A percentile compares a stretch with the other conserved stretches of the same genome.
phyloP scores from a whole-genome alignment of 2,329 filamentous ascomycete genomes.

The Trichoderma atrobrunneum region DNA sequence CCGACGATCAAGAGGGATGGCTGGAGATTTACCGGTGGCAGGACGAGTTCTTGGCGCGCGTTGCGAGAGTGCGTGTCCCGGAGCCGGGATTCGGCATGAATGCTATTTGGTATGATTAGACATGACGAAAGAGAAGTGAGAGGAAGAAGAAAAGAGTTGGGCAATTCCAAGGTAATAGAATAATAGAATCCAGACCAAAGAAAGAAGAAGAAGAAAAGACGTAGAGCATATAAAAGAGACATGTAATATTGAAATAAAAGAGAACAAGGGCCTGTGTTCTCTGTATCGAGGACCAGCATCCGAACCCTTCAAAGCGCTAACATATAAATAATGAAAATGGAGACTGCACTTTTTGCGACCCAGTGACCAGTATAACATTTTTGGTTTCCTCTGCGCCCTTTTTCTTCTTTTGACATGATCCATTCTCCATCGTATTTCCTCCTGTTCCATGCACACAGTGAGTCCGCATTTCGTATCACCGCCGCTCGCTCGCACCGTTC shows the following conservation, averaged over 20 bases:
- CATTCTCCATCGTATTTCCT: background rate
- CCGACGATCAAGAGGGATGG: slow-evolving; percentile 83
- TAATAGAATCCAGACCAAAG: background rate
- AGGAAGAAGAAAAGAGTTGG: background rate
- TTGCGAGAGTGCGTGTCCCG: slow-evolving; percentile 72
- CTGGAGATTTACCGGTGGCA: slow-evolving; percentile 86
- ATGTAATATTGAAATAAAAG: background rate
- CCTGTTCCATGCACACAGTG: background rate
- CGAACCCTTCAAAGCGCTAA: background rate
- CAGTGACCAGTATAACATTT: background rate
- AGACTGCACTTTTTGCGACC: background rate
- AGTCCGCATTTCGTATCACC: background rate
- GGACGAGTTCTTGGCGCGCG: slow-evolving; percentile 74
- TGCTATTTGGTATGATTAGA: slow-evolving; percentile 82
- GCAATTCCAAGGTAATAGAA: background rate
- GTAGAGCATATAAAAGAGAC: background rate
- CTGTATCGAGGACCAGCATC: background rate
- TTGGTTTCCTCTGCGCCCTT: background rate
- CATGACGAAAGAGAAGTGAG: background rate
- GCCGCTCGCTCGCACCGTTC: slow-evolving; percentile 18
- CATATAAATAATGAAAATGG: background rate
- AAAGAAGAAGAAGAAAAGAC: background rate
- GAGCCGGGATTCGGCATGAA: slow-evolving; percentile 96
- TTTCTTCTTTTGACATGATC: background rate
- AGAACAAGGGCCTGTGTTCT: background rate